These are phyloP conservation scores for Cyclaneusma minus DNA, from an alignment of 2,329 filamentous ascomycete genomes.

Conservation along the genomic window DNA sequence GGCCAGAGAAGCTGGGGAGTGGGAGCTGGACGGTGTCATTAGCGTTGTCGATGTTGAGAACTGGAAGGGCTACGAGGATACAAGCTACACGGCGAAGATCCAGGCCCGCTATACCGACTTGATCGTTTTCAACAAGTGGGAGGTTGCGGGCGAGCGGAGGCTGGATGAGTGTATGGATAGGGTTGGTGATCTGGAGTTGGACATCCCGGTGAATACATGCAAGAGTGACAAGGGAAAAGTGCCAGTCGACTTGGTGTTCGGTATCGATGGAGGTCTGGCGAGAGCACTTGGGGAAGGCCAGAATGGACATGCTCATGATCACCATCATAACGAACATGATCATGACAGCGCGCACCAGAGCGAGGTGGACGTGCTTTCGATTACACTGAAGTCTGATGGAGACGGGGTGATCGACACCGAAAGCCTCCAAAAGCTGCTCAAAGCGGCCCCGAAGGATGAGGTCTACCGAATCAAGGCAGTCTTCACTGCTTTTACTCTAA, in stretches of 20 bases:
- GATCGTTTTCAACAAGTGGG: constrained; percentile 63
- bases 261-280: constrained; percentile 70
- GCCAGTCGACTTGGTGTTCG: constrained; percentile 65
- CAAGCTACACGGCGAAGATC: constrained; percentile 53
- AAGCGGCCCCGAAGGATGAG: constrained; percentile 73
- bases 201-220: constrained; percentile 54
- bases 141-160: constrained; percentile 39
- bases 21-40: constrained; percentile 53
- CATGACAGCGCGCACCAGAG: constrained; percentile 48
- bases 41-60: constrained; percentile 64
- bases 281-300: constrained; percentile 29
- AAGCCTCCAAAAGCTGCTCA: constrained; percentile 52
- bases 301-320: constrained; percentile 4
- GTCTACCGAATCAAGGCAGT: constrained; percentile 86
- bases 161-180: constrained; percentile 52
- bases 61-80: constrained; percentile 61
- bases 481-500: constrained; percentile 29
- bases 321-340: constrained; percentile 21
- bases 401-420: constrained; percentile 33
- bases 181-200: constrained; percentile 50
- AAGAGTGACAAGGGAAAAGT: constrained; percentile 76
- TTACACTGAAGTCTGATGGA: constrained; percentile 41
- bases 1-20: constrained; percentile 37
- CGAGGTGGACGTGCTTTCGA: constrained; percentile 82
- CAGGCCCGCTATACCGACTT: constrained; percentile 60